Evolutionary conservation across 257 asterid species (phyloP), one percentile per base, ranked within the genome.

Genomic region (Lycium ferocissimum): DNA sequence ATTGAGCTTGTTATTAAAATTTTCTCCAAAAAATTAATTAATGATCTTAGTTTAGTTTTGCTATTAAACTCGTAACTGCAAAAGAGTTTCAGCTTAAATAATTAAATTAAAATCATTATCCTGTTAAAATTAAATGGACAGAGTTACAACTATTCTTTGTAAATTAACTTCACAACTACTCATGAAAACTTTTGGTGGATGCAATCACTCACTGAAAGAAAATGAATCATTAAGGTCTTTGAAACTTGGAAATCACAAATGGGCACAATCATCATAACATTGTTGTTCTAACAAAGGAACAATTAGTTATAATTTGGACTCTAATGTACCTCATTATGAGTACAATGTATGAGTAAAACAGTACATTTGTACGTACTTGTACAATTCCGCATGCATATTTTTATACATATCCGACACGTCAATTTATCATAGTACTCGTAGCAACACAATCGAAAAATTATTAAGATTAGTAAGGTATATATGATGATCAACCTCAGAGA

Each of bases 321-420:
- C 82, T 26, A 26, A 76, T 53, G 82, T 53, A 76, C 40, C 47
- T 53, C 65, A 51, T 76, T 76, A 76, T 76, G 45, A 51, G 82
- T 76, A 53, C 38, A 51, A 76, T 26, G 82, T 51, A 76, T 7
- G 47, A 3, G 26, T 15, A 53, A 33, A 51, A 5, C 45, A 51
- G 82, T 76, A 76, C 82, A 51, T 51, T 49, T 26, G 63, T 51
- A 76, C 82, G 63, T 51, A 51, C 63, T 26, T 51, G 45, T 51
- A 76, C 63, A 17, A 51, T n/a, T 76, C 40, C 33, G 8, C 54
- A 70, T 70, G 54, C 79, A 67, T 20, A 62, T 62, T 2, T 62
- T n/a, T 75, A 58, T 15, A 15, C 3, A 15, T 49, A 13, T 20
- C 20, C 11, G 9, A 15, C n/a, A 69, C 5, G 2, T n/a, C 67